These are phyloP conservation scores for Geranomyces variabilis DNA, from an alignment of 192 early-diverging fungal genomes.

Conservation along the genomic window DNA sequence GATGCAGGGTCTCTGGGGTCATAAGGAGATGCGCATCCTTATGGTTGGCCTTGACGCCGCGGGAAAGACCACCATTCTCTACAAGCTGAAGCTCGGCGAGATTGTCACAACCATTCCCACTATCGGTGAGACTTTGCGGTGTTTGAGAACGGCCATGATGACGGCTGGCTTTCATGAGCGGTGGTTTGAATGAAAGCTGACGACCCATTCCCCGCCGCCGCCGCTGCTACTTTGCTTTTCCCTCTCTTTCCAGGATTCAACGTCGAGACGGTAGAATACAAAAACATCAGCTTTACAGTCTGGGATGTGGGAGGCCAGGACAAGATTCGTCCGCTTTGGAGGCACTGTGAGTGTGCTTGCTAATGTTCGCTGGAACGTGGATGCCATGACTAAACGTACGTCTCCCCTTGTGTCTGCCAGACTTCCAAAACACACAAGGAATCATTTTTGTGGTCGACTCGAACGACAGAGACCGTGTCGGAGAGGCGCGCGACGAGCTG, in stretches of 20 bases:
- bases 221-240: too few species aligned
- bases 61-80: conserved; percentile 96
- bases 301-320: conserved; percentile 99
- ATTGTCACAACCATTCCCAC: conserved; percentile 99
- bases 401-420: conserved; percentile 55
- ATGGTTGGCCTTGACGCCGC: conserved; percentile 70
- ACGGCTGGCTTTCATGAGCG: too few species aligned
- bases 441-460: conserved; percentile 98
- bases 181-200: too few species aligned
- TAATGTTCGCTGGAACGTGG: neutral
- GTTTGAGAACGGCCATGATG: neutral
- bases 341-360: conserved; percentile 89
- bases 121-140: conserved; percentile 70
- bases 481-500: conserved; percentile 92
- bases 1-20: conserved; percentile 72
- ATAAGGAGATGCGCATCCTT: conserved; percentile 96
- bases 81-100: conserved; percentile 98
- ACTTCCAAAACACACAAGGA: conserved; percentile 95
- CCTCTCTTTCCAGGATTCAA: conserved; percentile 78
- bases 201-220: too few species aligned
- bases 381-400: neutral
- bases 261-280: conserved; percentile 97
- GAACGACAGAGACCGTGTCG: conserved; percentile 92
- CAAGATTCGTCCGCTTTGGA: conserved; percentile 97
- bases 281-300: conserved; percentile 97